Percentiles rank a stretch among this genome's conserved stretches.
These are phyloP conservation scores for Skeletonema marinoi DNA, from an alignment of 108 stramenopile species.

Conservation along the genomic window DNA sequence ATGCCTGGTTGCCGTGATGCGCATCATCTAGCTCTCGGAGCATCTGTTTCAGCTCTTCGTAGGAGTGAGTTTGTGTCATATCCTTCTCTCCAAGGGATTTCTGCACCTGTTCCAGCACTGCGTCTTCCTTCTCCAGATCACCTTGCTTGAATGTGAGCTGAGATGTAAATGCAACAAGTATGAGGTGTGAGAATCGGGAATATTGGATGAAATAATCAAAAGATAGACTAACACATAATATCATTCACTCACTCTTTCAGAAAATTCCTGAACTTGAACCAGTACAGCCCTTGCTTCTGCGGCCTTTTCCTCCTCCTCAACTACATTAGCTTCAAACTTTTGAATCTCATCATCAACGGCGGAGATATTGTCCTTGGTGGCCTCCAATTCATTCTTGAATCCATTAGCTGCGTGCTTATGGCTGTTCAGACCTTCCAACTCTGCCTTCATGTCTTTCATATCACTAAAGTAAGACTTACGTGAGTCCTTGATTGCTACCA, in stretches of 20 bases:
- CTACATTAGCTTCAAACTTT: conserved; percentile 28
- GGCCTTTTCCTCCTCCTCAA: conserved; percentile 43
- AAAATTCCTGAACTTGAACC: conserved; percentile 46
- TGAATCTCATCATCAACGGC: conserved; percentile 50
- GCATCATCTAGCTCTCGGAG: conserved; percentile 60
- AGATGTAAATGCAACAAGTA: not conserved
- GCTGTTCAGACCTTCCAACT: conserved; percentile 74
- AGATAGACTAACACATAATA: not conserved
- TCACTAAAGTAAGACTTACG: conserved; percentile 70
- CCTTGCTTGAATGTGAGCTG: conserved; percentile 30
- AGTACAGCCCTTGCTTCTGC: conserved; percentile 16
- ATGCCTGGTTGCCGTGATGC: conserved; percentile 41
- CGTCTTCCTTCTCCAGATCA: conserved; percentile 34
- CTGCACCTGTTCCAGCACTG: conserved; percentile 47
- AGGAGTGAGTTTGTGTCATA: conserved; percentile 52
- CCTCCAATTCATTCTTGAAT: conserved; percentile 70
- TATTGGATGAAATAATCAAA: not conserved
- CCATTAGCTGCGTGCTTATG: conserved; percentile 83
- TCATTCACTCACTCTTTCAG: conserved; percentile 7
- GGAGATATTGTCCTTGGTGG: conserved; percentile 63
- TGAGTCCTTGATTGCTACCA: conserved; percentile 89
- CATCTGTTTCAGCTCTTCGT: conserved; percentile 62
- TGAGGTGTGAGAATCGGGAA: not conserved
- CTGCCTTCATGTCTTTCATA: conserved; percentile 87
- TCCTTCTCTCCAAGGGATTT: conserved; percentile 68